Base-by-base conservation (phyloP, 768 basidiomycete species). In the Amyloporia xantha region DNA sequence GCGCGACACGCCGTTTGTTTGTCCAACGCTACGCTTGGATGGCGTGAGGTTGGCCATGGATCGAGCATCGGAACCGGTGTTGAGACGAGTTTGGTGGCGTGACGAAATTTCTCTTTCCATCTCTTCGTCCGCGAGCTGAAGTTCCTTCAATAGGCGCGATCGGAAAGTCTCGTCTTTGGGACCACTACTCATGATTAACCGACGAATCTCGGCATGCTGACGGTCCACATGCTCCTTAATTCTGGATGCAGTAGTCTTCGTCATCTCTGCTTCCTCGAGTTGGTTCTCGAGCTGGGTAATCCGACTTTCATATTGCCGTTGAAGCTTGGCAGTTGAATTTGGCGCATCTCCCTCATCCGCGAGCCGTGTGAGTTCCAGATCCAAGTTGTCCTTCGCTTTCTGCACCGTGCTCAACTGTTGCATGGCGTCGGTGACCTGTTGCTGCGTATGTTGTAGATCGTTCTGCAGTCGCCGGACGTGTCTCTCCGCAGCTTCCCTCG, bases 141-240 rank as follows among this genome's bases (percentile, higher is more conserved):
- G 71, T 56, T 87, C 83, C 25, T 72, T 74, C 20, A 87, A 67
- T 4, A 88, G 65, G 15, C 77, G 75, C 19, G 73, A 68, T 43
- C 82, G 79, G 71, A 87, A 82, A 3, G 72, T 67, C 27, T 75
- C 75, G 51, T 86, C 85, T 30, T 73, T 71, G 7, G 81, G 75
- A 10, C 72, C 73, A 43, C 72, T 75, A 39, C 70, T 70, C 67
- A 77, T 70, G 47, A 87, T 76, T 20, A 86, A 69, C n/a, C 77
- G 71, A 4, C 84, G 78, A 36, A 88, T 76, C 52, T 88, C 85
- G n/a, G 75, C 75, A 58, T 86, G 84, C 47, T 86, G 84, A 13
- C 73, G 75, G 55, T 81, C 79, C 25, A 86, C 74, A 40, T 74
- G 78, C 30, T 79, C 78, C 55, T 73, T 77, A 55, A 86, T 81